Conservation (phyloP, 2,329 filamentous ascomycete genomes). For the Penicillium sp. region DNA sequence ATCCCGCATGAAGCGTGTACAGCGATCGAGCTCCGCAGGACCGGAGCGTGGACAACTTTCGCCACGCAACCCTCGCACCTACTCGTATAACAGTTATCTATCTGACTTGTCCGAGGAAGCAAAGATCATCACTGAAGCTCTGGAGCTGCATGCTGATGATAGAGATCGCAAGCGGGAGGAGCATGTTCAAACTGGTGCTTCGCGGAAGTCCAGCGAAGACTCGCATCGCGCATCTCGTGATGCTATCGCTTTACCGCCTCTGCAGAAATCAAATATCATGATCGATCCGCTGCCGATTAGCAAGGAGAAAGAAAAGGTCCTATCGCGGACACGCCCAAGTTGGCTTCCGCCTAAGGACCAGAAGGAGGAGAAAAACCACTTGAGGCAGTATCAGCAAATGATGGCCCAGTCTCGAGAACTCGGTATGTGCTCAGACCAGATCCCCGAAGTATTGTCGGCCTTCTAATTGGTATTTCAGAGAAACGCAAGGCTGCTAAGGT, state of each 20-base stretch:
- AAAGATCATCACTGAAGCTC: slow-evolving; percentile 56
- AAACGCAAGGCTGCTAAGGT: slow-evolving; percentile 50
- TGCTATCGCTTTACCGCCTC: slow-evolving; percentile 54
- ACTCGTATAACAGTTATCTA: slow-evolving; percentile 59
- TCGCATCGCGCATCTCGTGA: slow-evolving; percentile 38
- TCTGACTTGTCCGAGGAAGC: slow-evolving; percentile 60
- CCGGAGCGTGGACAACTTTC: slow-evolving; percentile 43
- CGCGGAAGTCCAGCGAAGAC: slow-evolving; percentile 39
- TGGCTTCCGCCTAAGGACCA: slow-evolving; percentile 71
- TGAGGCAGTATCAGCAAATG: slow-evolving; percentile 69
- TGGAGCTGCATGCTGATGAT: slow-evolving; percentile 58
- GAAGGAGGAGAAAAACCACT: slow-evolving; percentile 82
- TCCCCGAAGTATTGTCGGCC: not conserved
- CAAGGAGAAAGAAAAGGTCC: slow-evolving; percentile 63
- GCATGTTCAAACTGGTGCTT: slow-evolving; percentile 46
- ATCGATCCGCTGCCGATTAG: slow-evolving; percentile 66
- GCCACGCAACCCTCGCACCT: slow-evolving; percentile 48
- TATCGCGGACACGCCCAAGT: slow-evolving; percentile 65
- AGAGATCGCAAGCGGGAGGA: slow-evolving; percentile 46
- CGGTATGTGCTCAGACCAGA: slow-evolving; percentile 39
- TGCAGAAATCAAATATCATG: slow-evolving; percentile 62
- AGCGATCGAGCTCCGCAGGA: slow-evolving; percentile 42
- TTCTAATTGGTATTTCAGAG: slow-evolving; percentile 34
- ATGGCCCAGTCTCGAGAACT: slow-evolving; percentile 61
- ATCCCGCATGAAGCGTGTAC: slow-evolving; percentile 30